phyloP scores from a whole-genome alignment of 2,329 filamentous ascomycete species.

The Xylaria sp. region DNA sequence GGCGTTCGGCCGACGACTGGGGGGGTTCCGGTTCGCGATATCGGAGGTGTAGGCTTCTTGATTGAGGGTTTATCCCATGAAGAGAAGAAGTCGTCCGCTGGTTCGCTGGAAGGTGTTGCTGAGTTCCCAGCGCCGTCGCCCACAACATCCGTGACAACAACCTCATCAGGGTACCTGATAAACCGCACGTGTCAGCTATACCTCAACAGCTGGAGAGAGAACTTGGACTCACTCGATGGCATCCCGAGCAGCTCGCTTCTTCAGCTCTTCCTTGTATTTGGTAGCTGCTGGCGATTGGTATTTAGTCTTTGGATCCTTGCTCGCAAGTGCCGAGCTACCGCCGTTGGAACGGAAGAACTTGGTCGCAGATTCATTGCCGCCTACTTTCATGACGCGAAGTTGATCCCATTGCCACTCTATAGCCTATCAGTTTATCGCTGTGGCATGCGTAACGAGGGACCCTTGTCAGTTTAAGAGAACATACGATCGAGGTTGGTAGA shows the following conservation, averaged over 20 bases:
- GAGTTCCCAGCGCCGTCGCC: constrained; percentile 71
- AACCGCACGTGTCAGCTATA: constrained; percentile 26
- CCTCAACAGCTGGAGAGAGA: constrained; percentile 32
- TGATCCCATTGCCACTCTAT: constrained; percentile 99
- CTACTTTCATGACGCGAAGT: constrained; percentile 96
- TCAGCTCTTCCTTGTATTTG: constrained; percentile 98
- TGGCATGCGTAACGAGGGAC: background rate
- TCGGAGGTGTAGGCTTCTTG: constrained; percentile 93
- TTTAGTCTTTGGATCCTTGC: constrained; percentile 97
- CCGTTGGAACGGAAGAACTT: constrained; percentile 99
- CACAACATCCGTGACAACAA: constrained; percentile 80
- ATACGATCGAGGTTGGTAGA: constrained; percentile 98
- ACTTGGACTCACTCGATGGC: constrained; percentile 76
- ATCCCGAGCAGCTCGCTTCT: constrained; percentile 84
- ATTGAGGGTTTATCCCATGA: constrained; percentile 99
- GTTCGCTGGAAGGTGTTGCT: constrained; percentile 82
- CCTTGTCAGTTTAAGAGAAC: constrained; percentile 52
- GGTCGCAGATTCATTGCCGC: constrained; percentile 96
- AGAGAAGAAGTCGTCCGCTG: constrained; percentile 95
- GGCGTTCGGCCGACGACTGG: constrained; percentile 81
- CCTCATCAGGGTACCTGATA: constrained; percentile 81
- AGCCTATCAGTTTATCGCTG: constrained; percentile 43
- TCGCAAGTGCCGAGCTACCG: constrained; percentile 90
- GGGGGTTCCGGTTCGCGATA: constrained; percentile 89
- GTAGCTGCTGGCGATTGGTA: constrained; percentile 92